Evolutionary conservation across 768 basidiomycete species (phyloP).

Genomic region (Tulasnella sp.): DNA sequence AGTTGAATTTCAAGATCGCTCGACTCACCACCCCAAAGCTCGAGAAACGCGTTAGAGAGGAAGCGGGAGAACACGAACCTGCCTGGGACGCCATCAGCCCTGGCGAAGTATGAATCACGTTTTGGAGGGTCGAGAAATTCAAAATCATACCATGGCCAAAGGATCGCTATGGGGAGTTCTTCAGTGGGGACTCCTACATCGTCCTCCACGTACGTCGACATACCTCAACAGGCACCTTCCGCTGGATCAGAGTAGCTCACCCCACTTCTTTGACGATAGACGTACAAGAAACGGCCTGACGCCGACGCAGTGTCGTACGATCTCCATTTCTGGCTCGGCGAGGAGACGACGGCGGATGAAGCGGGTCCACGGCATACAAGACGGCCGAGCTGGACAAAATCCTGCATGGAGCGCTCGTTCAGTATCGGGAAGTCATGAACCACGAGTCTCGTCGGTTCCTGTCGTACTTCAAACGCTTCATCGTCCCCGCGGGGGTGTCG

Average conservation of each 20-base stretch:
- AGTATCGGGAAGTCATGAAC: constrained; percentile 50
- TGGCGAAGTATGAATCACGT: constrained; percentile 36
- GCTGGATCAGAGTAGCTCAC: too few relatives aligned
- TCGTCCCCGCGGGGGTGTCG: constrained; percentile 36
- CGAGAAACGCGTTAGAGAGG: constrained; percentile 44
- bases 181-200: constrained; percentile 54
- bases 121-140: constrained; percentile 51
- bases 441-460: constrained; percentile 42
- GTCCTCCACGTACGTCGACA: constrained; percentile 40
- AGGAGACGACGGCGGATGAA: constrained; percentile 47
- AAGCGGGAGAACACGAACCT: constrained; percentile 38
- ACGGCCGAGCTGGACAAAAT: constrained; percentile 51
- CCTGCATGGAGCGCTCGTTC: constrained; percentile 38
- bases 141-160: constrained; percentile 42
- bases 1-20: constrained; percentile 18
- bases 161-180: constrained; percentile 42
- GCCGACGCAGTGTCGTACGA: constrained; percentile 39
- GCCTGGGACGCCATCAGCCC: constrained; percentile 37
- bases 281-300: constrained; percentile 43
- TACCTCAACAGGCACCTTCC: too few relatives aligned
- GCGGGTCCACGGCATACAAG: constrained; percentile 47
- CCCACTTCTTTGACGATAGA: too few relatives aligned
- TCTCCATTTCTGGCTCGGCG: constrained; percentile 55
- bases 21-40: constrained; percentile 28
- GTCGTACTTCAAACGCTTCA: constrained; percentile 39